Percentiles rank a stretch among this genome's conserved stretches.
Evolutionary conservation across 495 filamentous ascomycete genomes (phyloP).

Genomic region (Aspergillus coremiiformis): DNA sequence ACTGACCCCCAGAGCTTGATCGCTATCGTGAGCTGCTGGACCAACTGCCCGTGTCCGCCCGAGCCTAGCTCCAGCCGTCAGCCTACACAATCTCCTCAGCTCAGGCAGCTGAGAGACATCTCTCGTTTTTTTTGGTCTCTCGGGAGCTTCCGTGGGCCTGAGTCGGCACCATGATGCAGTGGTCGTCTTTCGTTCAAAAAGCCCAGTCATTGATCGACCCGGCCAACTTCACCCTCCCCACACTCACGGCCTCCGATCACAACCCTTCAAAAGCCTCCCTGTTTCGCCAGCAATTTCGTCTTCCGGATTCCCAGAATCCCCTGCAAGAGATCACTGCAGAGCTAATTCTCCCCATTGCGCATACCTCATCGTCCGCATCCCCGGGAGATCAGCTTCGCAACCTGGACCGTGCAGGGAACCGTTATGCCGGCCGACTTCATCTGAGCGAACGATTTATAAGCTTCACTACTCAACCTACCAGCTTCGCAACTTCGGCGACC

Average conservation of each 20-base stretch:
- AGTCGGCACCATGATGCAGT: conserved; percentile 56
- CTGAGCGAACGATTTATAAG: conserved; percentile 90
- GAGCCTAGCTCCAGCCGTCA: conserved; percentile 6
- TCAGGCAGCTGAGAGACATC: background rate
- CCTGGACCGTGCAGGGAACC: conserved; percentile 55
- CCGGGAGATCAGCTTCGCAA: conserved; percentile 57
- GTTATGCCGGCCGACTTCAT: conserved; percentile 89
- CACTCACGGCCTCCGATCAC: conserved; percentile 58
- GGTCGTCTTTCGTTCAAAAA: conserved; percentile 87
- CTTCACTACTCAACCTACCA: conserved; percentile 89
- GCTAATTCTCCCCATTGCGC: conserved; percentile 67
- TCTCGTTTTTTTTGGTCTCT: background rate
- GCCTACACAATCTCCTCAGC: background rate
- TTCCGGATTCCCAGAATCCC: conserved; percentile 84
- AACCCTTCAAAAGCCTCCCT: conserved; percentile 85
- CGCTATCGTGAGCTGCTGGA: conserved; percentile 6
- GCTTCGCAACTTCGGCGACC: conserved; percentile 73
- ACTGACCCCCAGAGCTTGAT: conserved; percentile 13
- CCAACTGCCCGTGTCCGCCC: conserved; percentile 21
- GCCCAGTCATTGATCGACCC: conserved; percentile 91
- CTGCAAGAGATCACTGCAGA: conserved; percentile 95
- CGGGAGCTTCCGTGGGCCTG: background rate
- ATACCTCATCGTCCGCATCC: conserved; percentile 31
- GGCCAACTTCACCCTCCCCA: conserved; percentile 54
- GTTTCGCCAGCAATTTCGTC: conserved; percentile 93